These are phyloP conservation scores for Trichoderma pleuroti DNA, from an alignment of 2,329 filamentous ascomycete species.

Conservation along the genomic window DNA sequence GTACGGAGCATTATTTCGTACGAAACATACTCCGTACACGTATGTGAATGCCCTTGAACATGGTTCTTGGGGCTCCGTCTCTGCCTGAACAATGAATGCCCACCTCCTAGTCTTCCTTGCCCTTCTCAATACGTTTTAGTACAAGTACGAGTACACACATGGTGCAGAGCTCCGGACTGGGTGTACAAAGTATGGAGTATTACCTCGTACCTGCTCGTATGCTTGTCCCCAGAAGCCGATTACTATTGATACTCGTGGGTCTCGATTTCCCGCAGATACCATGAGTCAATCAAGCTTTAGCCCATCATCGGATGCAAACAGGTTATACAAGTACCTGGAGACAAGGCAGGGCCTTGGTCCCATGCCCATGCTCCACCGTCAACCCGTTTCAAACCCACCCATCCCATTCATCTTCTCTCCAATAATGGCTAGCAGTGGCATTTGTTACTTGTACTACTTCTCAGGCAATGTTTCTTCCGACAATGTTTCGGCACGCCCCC, in stretches of 20 bases:
- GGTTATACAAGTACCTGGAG: not conserved
- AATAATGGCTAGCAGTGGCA: slow-evolving; percentile 4
- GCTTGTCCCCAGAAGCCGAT: slow-evolving; percentile 4
- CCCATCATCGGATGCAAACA: slow-evolving; percentile 14
- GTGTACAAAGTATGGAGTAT: not conserved
- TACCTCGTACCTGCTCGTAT: not conserved
- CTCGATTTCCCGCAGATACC: slow-evolving; percentile 13
- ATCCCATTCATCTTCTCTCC: slow-evolving; percentile 12
- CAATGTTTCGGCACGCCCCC: slow-evolving; percentile 5
- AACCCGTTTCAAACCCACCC: slow-evolving; percentile 13
- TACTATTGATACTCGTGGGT: not conserved
- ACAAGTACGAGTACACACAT: not conserved
- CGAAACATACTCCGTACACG: not conserved
- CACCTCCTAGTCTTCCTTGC: not conserved
- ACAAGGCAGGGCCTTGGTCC: slow-evolving; percentile 9
- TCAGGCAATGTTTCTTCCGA: slow-evolving; percentile 5
- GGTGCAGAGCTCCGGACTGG: not conserved
- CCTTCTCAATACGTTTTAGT: not conserved
- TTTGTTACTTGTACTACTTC: not conserved
- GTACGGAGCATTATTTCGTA: not conserved
- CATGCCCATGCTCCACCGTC: slow-evolving; percentile 7
- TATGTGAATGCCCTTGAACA: not conserved
- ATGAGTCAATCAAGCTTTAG: slow-evolving; percentile 12
- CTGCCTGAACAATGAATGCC: not conserved
- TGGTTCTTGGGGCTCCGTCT: not conserved